Conservation (phyloP, 208 protist genomes). For the Tritrichomonas foetus region DNA sequence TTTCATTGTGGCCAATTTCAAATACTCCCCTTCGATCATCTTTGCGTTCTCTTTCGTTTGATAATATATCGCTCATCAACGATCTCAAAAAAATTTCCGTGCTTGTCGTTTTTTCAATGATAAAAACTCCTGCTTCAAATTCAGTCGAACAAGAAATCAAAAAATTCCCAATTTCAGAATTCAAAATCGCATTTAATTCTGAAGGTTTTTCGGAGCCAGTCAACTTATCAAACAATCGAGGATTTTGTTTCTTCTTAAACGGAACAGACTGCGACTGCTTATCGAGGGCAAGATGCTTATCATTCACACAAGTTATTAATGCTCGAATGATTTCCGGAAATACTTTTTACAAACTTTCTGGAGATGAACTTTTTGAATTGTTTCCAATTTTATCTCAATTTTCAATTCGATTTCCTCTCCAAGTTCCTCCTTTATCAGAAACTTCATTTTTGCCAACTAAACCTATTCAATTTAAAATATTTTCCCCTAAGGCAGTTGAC, state of each 20-base stretch:
- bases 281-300: not conserved
- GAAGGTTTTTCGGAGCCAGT: not conserved
- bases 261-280: not conserved
- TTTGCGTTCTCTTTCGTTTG: not conserved
- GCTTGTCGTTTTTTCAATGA: not conserved
- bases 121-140: not conserved
- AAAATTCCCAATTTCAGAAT: slow-evolving; percentile 17
- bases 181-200: not conserved
- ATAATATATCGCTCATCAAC: not conserved
- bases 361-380: not conserved
- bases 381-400: not conserved
- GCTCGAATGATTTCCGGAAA: not conserved
- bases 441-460: not conserved
- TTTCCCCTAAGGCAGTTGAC: too few species aligned
- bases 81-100: not conserved
- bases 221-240: not conserved
- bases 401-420: not conserved
- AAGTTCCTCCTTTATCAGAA: not conserved
- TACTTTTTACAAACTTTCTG: not conserved
- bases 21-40: slow-evolving; percentile 6
- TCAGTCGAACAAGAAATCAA: not conserved
- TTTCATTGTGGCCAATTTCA: not conserved
- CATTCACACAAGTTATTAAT: slow-evolving; percentile 8
- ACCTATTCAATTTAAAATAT: not conserved
- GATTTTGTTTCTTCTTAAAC: not conserved